Evolutionary conservation across 225 moss, liverwort and hornwort species (phyloP).

Genomic region (Asterella californica): DNA sequence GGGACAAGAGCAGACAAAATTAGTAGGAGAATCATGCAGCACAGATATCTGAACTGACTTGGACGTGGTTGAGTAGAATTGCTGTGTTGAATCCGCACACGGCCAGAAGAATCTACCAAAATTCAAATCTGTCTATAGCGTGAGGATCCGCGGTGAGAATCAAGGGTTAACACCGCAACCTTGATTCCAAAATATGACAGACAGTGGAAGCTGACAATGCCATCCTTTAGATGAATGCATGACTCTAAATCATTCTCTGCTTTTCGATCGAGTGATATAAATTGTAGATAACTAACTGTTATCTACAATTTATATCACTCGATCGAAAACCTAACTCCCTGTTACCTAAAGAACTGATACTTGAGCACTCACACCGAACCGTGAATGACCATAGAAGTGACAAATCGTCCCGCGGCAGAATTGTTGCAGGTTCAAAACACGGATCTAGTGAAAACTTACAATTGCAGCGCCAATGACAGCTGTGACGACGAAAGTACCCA

Average conservation of each 20-base stretch:
- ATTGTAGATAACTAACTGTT: not conserved
- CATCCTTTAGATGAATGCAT: not conserved
- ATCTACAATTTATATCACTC: no score
- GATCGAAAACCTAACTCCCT: not conserved
- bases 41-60: no score
- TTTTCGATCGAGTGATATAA: not conserved
- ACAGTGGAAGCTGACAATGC: not conserved
- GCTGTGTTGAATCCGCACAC: no score
- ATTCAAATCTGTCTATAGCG: not conserved
- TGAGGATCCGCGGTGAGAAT: not conserved
- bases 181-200: not conserved
- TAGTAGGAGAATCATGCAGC: no score
- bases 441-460: conserved; percentile 4
- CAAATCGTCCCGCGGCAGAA: not conserved
- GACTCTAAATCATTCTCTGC: not conserved
- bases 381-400: not conserved
- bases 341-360: not conserved
- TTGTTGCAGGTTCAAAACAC: not conserved
- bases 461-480: conserved; percentile 17
- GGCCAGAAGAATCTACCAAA: no score
- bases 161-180: not conserved
- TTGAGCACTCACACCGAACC: not conserved
- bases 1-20: not conserved
- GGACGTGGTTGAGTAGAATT: no score
- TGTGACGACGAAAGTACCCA: conserved; percentile 12